A percentile compares a stretch with the other conserved stretches of the same genome.
These are phyloP conservation scores for Agrocybe chaxingu DNA, from an alignment of 768 basidiomycete genomes.

Conservation along the genomic window DNA sequence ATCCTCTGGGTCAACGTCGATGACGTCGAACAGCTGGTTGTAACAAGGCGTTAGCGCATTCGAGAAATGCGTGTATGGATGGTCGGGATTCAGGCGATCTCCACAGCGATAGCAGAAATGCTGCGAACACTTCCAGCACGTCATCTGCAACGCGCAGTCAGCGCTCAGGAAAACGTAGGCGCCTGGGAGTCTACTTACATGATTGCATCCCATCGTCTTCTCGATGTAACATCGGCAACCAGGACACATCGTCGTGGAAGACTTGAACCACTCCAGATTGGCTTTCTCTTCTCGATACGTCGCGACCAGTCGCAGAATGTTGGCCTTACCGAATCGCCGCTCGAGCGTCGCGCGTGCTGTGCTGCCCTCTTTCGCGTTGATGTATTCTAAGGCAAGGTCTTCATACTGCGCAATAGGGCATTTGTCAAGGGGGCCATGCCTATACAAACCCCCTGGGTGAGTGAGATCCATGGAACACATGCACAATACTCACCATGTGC, in stretches of 20 bases:
- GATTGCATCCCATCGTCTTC: conserved; percentile 82
- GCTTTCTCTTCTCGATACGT: conserved; percentile 71
- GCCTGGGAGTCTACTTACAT: conserved; percentile 47
- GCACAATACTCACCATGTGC: conserved; percentile 59
- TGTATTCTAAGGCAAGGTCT: conserved; percentile 63
- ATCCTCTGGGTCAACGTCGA: conserved; percentile 36
- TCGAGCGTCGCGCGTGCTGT: conserved; percentile 52
- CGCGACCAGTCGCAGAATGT: conserved; percentile 56
- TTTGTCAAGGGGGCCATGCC: conserved; percentile 78
- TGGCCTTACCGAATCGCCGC: conserved; percentile 57
- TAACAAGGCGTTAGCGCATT: conserved; percentile 51
- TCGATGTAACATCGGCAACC: conserved; percentile 72
- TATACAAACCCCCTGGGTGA: conserved; percentile 22
- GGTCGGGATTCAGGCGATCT: conserved; percentile 35
- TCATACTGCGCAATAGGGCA: conserved; percentile 72
- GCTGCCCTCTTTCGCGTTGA: conserved; percentile 52
- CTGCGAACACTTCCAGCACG: conserved; percentile 64
- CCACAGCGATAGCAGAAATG: conserved; percentile 89
- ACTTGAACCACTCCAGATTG: conserved; percentile 70
- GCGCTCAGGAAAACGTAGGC: conserved; percentile 5
- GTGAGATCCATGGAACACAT: background rate
- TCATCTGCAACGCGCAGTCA: conserved; percentile 52
- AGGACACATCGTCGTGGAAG: conserved; percentile 69
- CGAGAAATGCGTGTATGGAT: conserved; percentile 74
- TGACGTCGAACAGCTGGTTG: conserved; percentile 62